phyloP scores from a whole-genome alignment of 306 rosid genomes.

The Prinsepia uniflora region DNA sequence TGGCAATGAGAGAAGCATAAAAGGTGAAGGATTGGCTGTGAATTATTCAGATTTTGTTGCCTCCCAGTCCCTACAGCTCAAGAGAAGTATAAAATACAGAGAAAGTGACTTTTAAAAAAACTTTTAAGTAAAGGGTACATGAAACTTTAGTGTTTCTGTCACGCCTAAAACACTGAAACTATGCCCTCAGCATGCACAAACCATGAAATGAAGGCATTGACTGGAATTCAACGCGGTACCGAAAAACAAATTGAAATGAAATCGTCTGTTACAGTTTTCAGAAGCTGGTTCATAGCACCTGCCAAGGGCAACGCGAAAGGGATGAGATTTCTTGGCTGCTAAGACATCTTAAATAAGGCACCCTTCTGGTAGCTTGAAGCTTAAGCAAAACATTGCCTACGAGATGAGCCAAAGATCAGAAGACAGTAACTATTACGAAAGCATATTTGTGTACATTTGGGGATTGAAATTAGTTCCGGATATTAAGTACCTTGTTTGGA shows the following conservation, averaged over 20 bases:
- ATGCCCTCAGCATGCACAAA: not conserved
- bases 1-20: slow-evolving; percentile 15
- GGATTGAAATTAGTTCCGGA: not conserved
- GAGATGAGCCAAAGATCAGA: slow-evolving; percentile 2
- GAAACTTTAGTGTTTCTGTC: not conserved
- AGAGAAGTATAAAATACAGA: not conserved
- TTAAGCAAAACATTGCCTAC: slow-evolving; percentile 91
- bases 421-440: not conserved
- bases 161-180: not conserved
- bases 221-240: not conserved
- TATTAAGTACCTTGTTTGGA: slow-evolving; percentile 73
- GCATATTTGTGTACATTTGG: not conserved
- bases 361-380: slow-evolving; percentile 58
- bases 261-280: not conserved
- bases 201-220: not conserved
- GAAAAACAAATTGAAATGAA: not conserved
- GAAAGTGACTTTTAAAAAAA: too few relatives aligned
- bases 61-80: not conserved
- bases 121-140: not conserved
- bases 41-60: slow-evolving; percentile 3
- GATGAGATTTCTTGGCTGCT: not conserved
- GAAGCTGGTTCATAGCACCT: not conserved
- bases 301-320: not conserved
- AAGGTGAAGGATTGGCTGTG: slow-evolving; percentile 10
- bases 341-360: slow-evolving; percentile 40